Evolutionary conservation across 129 eudicot genomes (phyloP), one percentile per base, ranked within the genome.

Genomic region (Rutidosis leptorrhynchoides): DNA sequence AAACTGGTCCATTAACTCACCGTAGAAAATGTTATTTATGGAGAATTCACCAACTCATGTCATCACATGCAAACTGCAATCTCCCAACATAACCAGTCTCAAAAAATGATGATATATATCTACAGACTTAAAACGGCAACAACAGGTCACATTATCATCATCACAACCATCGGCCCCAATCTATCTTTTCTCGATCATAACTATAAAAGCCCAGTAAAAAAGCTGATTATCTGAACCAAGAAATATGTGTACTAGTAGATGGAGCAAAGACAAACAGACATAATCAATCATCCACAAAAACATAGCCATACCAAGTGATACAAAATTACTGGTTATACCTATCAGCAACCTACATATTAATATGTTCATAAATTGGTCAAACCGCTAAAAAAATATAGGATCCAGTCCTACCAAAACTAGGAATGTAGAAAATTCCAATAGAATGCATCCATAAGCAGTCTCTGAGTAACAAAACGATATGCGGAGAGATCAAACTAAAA

Each of bases 131-230:
- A 69, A 46, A 77, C 78, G 17, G 82, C 84, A 79, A 58, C 80
- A 76, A 59, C 75, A 79, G 77, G 70, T 70, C 77, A 79, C 69
- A 79, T 40, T 54, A 46, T 45, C 77, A 53, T 70, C 84, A 76
- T 62, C 78, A 71, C 58, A 42, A 69, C 75, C 82, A 68, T 33
- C 75, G 14, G 48, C 75, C 70, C 33, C 76, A 58, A 55, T 73
- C 75, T 21, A 63, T 73, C 81, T 80, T 80, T 80, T 65, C 82
- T 22, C 83, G 80, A 70, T 64, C 84, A 59, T 54, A 80, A 68
- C 89, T 83, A 83, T 74, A 70, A 74, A 55, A 73, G 80, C 43
- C 67, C 83, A 74, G 83, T 66, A 7, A 21, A 74, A 27, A 57
- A 30, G 12, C 62, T 9, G 22, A 51, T 42, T 28, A 67, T 42